Conservation (phyloP, 2,329 filamentous ascomycete genomes). For the Dryadomyces quercivorus region DNA sequence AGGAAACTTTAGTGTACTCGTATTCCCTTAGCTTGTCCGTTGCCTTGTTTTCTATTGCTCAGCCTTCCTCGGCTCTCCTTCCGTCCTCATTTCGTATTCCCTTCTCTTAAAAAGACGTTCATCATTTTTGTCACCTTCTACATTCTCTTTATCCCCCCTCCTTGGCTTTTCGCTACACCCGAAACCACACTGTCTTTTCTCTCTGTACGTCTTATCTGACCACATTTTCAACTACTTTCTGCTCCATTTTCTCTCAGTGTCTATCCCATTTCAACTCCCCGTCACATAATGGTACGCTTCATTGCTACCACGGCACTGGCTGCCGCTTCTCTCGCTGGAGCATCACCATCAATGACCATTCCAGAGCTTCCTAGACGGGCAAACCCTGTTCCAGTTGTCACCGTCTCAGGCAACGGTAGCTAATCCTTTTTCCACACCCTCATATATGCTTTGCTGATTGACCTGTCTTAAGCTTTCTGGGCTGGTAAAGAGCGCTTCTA, state of each 20-base stretch:
- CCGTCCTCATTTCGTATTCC: not conserved
- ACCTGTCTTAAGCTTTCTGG: conserved; percentile 36
- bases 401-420: conserved; percentile 45
- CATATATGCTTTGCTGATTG: not conserved
- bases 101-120: not conserved
- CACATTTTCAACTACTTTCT: not conserved
- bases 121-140: not conserved
- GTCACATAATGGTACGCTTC: conserved; percentile 33
- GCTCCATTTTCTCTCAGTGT: not conserved
- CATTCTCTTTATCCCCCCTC: not conserved
- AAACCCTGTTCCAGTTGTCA: conserved; percentile 32
- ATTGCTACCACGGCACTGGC: conserved; percentile 35
- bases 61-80: too few relatives aligned
- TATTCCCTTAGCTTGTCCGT: too few relatives aligned
- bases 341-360: conserved; percentile 37
- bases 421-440: not conserved
- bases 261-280: not conserved
- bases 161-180: not conserved
- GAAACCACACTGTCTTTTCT: not conserved
- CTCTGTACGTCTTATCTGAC: not conserved
- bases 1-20: too few relatives aligned
- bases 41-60: not conserved
- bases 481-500: conserved; percentile 41
- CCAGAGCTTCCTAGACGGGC: conserved; percentile 38
- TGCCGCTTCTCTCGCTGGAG: conserved; percentile 27